Percentiles rank a stretch among this genome's conserved stretches.
Evolutionary conservation across 108 stramenopile species (phyloP).

Genomic region (Pseudonitzschia multiseries): DNA sequence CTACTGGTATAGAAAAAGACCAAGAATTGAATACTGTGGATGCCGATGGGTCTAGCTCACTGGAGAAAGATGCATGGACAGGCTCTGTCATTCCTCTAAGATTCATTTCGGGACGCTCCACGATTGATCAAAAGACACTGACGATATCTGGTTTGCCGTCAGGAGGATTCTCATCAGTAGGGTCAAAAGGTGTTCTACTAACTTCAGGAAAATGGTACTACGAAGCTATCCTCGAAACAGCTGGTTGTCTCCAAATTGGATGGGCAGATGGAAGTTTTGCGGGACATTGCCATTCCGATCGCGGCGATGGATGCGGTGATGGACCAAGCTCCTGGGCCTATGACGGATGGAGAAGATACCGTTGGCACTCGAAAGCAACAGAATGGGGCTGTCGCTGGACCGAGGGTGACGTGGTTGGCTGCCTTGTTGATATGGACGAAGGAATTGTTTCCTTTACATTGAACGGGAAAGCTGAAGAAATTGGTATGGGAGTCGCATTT

Average conservation of each 20-base stretch:
- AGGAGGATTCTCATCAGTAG: slow-evolving; percentile 87
- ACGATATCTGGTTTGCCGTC: slow-evolving; percentile 73
- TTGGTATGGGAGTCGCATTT: slow-evolving; percentile 88
- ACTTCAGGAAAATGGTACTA: slow-evolving; percentile 94
- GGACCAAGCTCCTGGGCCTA: slow-evolving; percentile 92
- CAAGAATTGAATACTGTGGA: slow-evolving; percentile 7
- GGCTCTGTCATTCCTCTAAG: slow-evolving; percentile 68
- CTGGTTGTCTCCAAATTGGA: slow-evolving; percentile 93
- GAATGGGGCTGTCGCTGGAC: slow-evolving; percentile 95
- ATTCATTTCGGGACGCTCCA: slow-evolving; percentile 72
- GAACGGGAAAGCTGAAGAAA: slow-evolving; percentile 87
- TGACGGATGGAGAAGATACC: slow-evolving; percentile 93
- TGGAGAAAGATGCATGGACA: slow-evolving; percentile 45
- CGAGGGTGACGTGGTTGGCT: slow-evolving; percentile 89
- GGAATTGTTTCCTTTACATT: slow-evolving; percentile 84
- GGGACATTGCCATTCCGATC: slow-evolving; percentile 83
- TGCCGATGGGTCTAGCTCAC: background rate
- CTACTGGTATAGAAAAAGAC: background rate
- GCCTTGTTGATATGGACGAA: slow-evolving; percentile 87
- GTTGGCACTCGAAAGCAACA: slow-evolving; percentile 87
- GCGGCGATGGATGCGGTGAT: slow-evolving; percentile 94
- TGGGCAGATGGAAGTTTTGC: slow-evolving; percentile 90
- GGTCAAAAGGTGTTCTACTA: slow-evolving; percentile 80
- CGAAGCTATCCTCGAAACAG: slow-evolving; percentile 85
- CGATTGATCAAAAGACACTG: slow-evolving; percentile 62